These are phyloP conservation scores for Sugiyamaella americana DNA, from an alignment of 805 yeast genomes.

Conservation along the genomic window DNA sequence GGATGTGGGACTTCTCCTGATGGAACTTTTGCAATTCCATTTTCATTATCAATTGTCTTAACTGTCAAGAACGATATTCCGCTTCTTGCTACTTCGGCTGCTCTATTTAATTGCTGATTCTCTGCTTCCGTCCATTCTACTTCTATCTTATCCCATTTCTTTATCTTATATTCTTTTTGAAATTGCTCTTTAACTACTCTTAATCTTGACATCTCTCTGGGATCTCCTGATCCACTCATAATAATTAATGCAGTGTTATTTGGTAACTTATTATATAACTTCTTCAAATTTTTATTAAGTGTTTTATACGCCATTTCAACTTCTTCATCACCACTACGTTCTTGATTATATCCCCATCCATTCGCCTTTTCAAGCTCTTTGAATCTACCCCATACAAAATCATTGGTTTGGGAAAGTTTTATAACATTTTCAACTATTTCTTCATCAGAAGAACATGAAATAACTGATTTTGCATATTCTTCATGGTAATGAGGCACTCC, in stretches of 20 bases:
- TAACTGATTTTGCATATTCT: slow-evolving; percentile 31
- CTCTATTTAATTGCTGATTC: slow-evolving; percentile 41
- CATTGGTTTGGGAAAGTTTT: slow-evolving; percentile 35
- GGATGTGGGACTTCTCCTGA: background rate
- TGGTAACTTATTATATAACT: slow-evolving; percentile 50
- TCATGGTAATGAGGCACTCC: slow-evolving; percentile 31
- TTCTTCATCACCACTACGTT: slow-evolving; percentile 3
- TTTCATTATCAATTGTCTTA: slow-evolving; percentile 26
- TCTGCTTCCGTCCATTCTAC: slow-evolving; percentile 49
- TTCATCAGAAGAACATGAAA: slow-evolving; percentile 52
- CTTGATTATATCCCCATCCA: slow-evolving; percentile 25
- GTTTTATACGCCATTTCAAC: slow-evolving; percentile 25
- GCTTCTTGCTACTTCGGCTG: slow-evolving; percentile 49
- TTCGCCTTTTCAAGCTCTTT: slow-evolving; percentile 50
- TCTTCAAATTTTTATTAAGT: slow-evolving; percentile 42
- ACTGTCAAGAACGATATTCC: slow-evolving; percentile 54
- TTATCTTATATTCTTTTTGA: slow-evolving; percentile 39
- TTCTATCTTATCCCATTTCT: slow-evolving; percentile 40
- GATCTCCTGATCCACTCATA: slow-evolving; percentile 59
- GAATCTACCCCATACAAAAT: slow-evolving; percentile 49
- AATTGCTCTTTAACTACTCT: slow-evolving; percentile 40
- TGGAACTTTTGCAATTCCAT: too few species aligned
- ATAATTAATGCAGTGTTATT: slow-evolving; percentile 54
- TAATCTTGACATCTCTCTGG: slow-evolving; percentile 40
- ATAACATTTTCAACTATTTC: slow-evolving; percentile 44